phyloP scores from a whole-genome alignment of 2,329 filamentous ascomycete genomes.

The Cryoendolithus antarcticus region DNA sequence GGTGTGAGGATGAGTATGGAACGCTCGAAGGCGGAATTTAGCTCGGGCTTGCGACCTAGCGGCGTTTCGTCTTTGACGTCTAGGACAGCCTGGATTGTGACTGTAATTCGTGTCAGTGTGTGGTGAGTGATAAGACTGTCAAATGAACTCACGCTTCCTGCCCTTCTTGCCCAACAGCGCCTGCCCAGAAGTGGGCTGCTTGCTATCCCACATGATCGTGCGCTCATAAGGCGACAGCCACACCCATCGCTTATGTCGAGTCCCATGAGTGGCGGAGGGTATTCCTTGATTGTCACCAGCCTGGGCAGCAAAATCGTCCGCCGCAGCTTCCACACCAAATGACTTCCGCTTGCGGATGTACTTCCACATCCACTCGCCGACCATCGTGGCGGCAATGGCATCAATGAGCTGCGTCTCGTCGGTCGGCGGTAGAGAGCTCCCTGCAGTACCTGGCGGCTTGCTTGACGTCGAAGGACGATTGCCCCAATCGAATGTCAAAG shows the following conservation, averaged over 20 bases:
- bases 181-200: conserved; percentile 82
- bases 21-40: conserved; percentile 55
- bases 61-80: conserved; percentile 93
- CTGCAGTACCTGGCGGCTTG: conserved; percentile 4
- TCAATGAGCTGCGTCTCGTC: conserved; percentile 63
- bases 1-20: conserved; percentile 93
- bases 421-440: conserved; percentile 3
- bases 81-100: conserved; percentile 87
- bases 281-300: conserved; percentile 45
- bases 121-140: neutral
- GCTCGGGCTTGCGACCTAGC: conserved; percentile 50
- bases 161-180: conserved; percentile 89
- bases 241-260: conserved; percentile 88
- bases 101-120: conserved; percentile 38
- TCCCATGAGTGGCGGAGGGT: conserved; percentile 52
- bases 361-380: conserved; percentile 95
- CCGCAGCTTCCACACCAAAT: conserved; percentile 57
- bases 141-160: conserved; percentile 66
- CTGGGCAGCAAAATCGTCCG: conserved; percentile 35
- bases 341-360: conserved; percentile 80
- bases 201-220: conserved; percentile 95
- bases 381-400: conserved; percentile 95
- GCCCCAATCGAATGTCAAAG: conserved; percentile 8
- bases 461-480: neutral
- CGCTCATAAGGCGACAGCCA: conserved; percentile 96